These are phyloP conservation scores for Arachis monticola DNA, from an alignment of 331 rosid species.

Conservation along the genomic window DNA sequence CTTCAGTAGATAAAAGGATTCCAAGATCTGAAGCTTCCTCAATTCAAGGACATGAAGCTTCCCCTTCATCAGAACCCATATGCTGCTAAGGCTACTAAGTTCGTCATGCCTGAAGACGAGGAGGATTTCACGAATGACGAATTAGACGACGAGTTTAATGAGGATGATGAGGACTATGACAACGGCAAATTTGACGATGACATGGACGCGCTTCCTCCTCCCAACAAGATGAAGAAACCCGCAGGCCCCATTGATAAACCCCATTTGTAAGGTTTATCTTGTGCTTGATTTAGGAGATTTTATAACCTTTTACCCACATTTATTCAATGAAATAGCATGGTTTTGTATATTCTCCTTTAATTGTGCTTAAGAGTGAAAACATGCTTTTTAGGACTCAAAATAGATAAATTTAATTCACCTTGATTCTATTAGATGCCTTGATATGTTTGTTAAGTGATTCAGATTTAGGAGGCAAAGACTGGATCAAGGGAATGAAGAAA, in stretches of 20 bases:
- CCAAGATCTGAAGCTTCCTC: slow-evolving; percentile 75
- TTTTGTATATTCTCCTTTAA: too few species aligned
- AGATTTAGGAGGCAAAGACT: too few species aligned
- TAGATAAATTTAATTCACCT: too few species aligned
- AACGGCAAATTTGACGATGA: slow-evolving; percentile 67
- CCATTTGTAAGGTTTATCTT: too few species aligned
- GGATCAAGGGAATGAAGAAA: too few species aligned
- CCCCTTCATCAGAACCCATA: slow-evolving; percentile 44
- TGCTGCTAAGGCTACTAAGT: slow-evolving; percentile 61
- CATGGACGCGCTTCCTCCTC: slow-evolving; percentile 49
- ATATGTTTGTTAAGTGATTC: too few species aligned
- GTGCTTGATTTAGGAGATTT: too few species aligned
- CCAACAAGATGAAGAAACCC: slow-evolving; percentile 51
- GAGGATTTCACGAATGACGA: slow-evolving; percentile 58
- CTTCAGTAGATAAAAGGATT: slow-evolving; percentile 73
- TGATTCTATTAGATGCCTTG: too few species aligned
- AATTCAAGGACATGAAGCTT: slow-evolving; percentile 59
- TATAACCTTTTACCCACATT: too few species aligned
- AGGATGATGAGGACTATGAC: slow-evolving; percentile 56
- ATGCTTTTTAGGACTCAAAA: too few species aligned
- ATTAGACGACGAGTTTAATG: slow-evolving; percentile 47
- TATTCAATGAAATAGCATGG: too few species aligned
- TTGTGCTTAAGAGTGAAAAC: too few species aligned
- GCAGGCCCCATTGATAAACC: background rate
- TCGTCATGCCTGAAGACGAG: slow-evolving; percentile 58